Conservation (phyloP, 2,329 filamentous ascomycete species). For the Biscogniauxia mediterranea region DNA sequence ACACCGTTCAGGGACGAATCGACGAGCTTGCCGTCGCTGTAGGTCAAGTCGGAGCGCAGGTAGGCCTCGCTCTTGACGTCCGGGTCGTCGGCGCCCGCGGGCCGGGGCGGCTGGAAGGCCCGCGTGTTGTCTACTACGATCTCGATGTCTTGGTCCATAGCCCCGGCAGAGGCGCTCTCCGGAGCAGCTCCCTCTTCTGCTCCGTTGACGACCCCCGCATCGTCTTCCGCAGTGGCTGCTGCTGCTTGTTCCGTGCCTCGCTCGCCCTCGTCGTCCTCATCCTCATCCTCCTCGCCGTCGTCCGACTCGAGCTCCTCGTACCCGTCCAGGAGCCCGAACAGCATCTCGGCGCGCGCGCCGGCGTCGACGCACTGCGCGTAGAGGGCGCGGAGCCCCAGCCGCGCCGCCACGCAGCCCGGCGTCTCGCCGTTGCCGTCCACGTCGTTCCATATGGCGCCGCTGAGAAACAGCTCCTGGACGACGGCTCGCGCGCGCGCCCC, state of each 20-base stretch:
- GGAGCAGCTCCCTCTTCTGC: slow-evolving; percentile 25
- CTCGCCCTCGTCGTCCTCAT: slow-evolving; percentile 46
- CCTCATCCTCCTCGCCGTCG: slow-evolving; percentile 46
- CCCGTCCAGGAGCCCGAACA: slow-evolving; percentile 77
- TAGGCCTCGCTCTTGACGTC: slow-evolving; percentile 65
- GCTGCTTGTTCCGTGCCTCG: slow-evolving; percentile 9
- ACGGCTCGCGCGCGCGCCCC: slow-evolving; percentile 52
- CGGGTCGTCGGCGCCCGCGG: slow-evolving; percentile 34
- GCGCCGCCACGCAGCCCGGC: slow-evolving; percentile 78
- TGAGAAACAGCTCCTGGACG: slow-evolving; percentile 74
- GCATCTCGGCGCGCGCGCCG: slow-evolving; percentile 83
- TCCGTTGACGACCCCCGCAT: too few relatives aligned
- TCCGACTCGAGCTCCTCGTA: slow-evolving; percentile 71
- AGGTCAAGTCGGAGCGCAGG: slow-evolving; percentile 64
- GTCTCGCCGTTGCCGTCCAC: slow-evolving; percentile 84
- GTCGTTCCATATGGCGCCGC: slow-evolving; percentile 97
- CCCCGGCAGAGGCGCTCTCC: slow-evolving; percentile 4
- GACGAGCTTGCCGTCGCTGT: slow-evolving; percentile 65
- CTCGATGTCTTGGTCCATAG: slow-evolving; percentile 24
- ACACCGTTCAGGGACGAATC: slow-evolving; percentile 78
- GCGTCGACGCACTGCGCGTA: slow-evolving; percentile 87
- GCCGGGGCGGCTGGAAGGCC: slow-evolving; percentile 29
- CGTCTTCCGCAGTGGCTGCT: too few relatives aligned
- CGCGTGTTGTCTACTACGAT: slow-evolving; percentile 26
- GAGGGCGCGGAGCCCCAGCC: slow-evolving; percentile 65